Conservation (phyloP, 2,329 filamentous ascomycete species). For the Bisporella sp. region DNA sequence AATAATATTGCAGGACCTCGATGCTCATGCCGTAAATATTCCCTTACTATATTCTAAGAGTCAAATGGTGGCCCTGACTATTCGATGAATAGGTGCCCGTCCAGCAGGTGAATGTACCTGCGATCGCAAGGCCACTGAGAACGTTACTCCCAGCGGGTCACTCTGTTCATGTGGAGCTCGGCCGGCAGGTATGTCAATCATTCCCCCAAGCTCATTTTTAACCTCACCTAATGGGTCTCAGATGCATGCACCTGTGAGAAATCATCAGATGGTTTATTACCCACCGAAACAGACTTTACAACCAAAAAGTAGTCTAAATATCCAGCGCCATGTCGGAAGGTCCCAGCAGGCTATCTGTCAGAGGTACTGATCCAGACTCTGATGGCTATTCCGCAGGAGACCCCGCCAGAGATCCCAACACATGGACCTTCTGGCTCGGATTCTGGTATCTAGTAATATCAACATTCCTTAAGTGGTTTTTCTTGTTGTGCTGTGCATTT, state of each 20-base stretch:
- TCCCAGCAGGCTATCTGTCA: neutral
- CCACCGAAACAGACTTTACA: slow-evolving; percentile 81
- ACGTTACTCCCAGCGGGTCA: slow-evolving; percentile 49
- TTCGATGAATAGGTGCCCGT: slow-evolving; percentile 41
- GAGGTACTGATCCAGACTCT: neutral
- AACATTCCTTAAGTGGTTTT: neutral
- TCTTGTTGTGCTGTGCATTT: neutral
- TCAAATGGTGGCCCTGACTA: neutral
- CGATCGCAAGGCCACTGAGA: slow-evolving; percentile 64
- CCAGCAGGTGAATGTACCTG: slow-evolving; percentile 79
- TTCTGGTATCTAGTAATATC: neutral
- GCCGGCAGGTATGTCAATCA: slow-evolving; percentile 51
- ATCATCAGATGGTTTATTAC: slow-evolving; percentile 53
- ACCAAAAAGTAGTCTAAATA: slow-evolving; percentile 35
- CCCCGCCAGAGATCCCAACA: neutral
- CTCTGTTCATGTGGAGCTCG: slow-evolving; percentile 75
- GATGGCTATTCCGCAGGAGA: neutral
- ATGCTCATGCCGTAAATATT: slow-evolving; percentile 65
- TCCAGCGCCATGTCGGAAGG: too few species aligned
- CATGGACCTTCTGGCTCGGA: neutral
- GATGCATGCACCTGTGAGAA: slow-evolving; percentile 81
- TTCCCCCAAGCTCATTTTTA: neutral
- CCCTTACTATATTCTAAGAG: slow-evolving; percentile 30
- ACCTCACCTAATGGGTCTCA: slow-evolving; percentile 21
- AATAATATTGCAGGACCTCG: slow-evolving; percentile 66